Evolutionary conservation across 2,329 filamentous ascomycete genomes (phyloP), one percentile per base, ranked within the genome.

Genomic region (Zymoseptoria passerinii): DNA sequence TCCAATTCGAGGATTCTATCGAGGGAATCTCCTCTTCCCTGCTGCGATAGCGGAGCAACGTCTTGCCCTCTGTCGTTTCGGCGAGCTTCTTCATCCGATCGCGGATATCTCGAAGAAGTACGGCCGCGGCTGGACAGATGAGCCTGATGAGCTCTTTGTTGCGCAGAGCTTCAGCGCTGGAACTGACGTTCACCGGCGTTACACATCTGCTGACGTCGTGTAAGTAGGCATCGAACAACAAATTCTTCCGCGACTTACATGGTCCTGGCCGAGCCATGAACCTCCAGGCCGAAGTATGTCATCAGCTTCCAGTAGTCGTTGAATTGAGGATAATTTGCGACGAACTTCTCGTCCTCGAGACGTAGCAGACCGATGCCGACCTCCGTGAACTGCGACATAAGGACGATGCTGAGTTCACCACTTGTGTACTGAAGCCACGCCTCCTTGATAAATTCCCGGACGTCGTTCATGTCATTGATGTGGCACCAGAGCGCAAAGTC

Each of bases 401-500:
- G 50, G 7, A 28, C 23, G 7, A 52, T 52, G 50, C 50, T 52
- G 19, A 52, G 23, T 8, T 20, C 50, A 23, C 50, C 23, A n/a
- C 20, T n/a, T 16, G 50, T 28, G 13, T 52, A 52, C 50, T 52
- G n/a, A 3, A 52, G 50, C 50, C 50, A 52, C 10, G 50, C 50
- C 9, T 52, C 20, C 50, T 52, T 52, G 50, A 52, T 20, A 20
- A 52, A 52, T 8, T 20, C 50, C n/a, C 50, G 50, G 19, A 52
- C 50, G 23, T 52, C 50, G 28, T 52, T 23, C 50, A 52, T 52
- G 23, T 52, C 50, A 9, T 52, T 20, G 20, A 52, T n/a, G 50
- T 52, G 50, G 50, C 50, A 52, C 50, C 50, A 52, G 18, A 52
- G 50, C 27, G 50, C 50, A 23, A 52, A 52, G 23, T 52, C 50